A percentile compares a stretch with the other conserved stretches of the same genome.
Evolutionary conservation across 1,284 basidiomycete genomes (phyloP).

Genomic region (Trametes polyzona): DNA sequence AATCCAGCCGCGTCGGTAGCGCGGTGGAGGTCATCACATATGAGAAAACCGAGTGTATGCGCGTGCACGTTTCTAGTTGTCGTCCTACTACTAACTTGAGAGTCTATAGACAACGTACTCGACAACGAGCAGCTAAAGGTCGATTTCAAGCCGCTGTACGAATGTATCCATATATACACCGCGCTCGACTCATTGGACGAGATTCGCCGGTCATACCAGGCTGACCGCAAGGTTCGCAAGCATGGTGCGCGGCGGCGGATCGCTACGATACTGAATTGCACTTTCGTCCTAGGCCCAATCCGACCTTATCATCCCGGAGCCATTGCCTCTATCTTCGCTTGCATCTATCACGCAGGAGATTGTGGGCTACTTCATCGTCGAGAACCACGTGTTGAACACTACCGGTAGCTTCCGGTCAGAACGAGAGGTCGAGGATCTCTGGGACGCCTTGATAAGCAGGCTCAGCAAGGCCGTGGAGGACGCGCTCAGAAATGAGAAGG

Average conservation of each 20-base stretch:
- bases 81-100: constrained; percentile 12
- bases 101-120: constrained; percentile 78
- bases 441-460: constrained; percentile 87
- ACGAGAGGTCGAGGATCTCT: constrained; percentile 93
- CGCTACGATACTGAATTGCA: too few species aligned
- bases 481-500: constrained; percentile 76
- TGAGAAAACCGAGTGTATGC: constrained; percentile 92
- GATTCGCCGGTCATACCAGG: constrained; percentile 91
- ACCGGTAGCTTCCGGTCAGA: constrained; percentile 87
- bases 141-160: constrained; percentile 94
- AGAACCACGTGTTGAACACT: constrained; percentile 90
- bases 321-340: constrained; percentile 53
- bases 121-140: constrained; percentile 89
- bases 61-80: not conserved
- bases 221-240: constrained; percentile 81
- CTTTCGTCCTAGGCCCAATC: constrained; percentile 99
- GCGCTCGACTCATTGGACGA: constrained; percentile 89
- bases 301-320: constrained; percentile 86
- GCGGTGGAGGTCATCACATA: constrained; percentile 94
- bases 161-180: constrained; percentile 97
- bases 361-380: constrained; percentile 98
- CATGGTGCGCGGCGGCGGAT: too few species aligned
- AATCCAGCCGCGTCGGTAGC: constrained; percentile 87
- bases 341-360: constrained; percentile 86
- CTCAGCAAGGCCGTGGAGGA: constrained; percentile 79